A percentile compares a stretch with the other conserved stretches of the same genome.
These are phyloP conservation scores for Acanthamoeba sp. DNA, from an alignment of 208 protist genomes.

Conservation along the genomic window DNA sequence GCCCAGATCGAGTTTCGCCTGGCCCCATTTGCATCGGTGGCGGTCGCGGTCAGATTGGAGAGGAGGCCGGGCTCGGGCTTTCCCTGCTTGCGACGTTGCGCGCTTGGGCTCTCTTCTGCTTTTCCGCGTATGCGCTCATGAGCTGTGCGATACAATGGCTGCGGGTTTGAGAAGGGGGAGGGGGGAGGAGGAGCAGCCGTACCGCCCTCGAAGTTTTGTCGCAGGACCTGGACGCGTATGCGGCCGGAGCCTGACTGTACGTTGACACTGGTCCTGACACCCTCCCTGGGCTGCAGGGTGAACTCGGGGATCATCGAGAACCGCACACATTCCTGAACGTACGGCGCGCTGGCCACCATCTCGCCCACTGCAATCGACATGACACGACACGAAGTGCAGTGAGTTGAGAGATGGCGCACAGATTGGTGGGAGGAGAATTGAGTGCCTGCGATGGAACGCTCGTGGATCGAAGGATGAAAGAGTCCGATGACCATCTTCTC, in stretches of 20 bases:
- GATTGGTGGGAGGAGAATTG: not conserved
- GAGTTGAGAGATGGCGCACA: not conserved
- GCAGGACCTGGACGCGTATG: not conserved
- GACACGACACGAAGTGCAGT: not conserved
- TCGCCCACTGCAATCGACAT: not conserved
- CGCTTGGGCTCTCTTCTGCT: not conserved
- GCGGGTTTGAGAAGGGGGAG: too few relatives aligned
- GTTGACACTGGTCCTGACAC: not conserved
- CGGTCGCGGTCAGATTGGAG: not conserved
- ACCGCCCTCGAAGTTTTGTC: not conserved
- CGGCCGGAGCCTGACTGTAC: not conserved
- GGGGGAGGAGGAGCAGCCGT: too few relatives aligned
- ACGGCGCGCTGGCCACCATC: not conserved
- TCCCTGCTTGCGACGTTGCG: not conserved
- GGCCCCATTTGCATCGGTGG: not conserved
- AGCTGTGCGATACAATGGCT: too few relatives aligned
- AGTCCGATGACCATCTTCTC: conserved; percentile 21
- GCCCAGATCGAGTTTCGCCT: not conserved
- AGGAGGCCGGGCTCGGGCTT: not conserved
- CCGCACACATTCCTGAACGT: conserved; percentile 27
- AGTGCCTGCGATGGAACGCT: not conserved
- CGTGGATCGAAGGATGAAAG: conserved; percentile 35
- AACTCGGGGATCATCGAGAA: conserved; percentile 56
- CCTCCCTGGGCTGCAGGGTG: not conserved
- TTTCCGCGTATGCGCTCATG: not conserved